Conservation (phyloP, 805 yeast genomes). For the Teunomyces pallodes region DNA sequence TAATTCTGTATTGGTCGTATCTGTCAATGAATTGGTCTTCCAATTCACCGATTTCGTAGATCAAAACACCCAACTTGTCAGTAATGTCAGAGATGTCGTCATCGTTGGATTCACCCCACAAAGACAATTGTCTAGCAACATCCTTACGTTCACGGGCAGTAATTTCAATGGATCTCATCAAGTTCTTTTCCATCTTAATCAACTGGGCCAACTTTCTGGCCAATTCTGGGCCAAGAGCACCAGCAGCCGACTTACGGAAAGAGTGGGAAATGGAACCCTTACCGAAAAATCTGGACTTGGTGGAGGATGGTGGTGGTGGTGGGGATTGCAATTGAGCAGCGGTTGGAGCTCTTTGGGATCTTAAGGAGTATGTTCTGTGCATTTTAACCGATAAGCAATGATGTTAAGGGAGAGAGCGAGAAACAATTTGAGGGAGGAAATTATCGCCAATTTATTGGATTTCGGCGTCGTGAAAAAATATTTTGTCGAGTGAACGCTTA, state of each 20-base stretch:
- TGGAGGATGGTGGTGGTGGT: slow-evolving; percentile 77
- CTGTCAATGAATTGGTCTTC: slow-evolving; percentile 98
- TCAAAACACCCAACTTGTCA: slow-evolving; percentile 92
- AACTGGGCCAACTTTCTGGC: slow-evolving; percentile 87
- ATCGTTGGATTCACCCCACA: slow-evolving; percentile 98
- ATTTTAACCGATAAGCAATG: slow-evolving; percentile 29
- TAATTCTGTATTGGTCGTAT: slow-evolving; percentile 96
- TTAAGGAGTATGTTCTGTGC: slow-evolving; percentile 84
- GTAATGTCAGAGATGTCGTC: slow-evolving; percentile 97
- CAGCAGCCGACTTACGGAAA: slow-evolving; percentile 82
- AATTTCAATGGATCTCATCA: slow-evolving; percentile 89
- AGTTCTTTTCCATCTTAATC: slow-evolving; percentile 94
- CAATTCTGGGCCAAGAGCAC: slow-evolving; percentile 91
- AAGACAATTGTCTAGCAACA: slow-evolving; percentile 94
- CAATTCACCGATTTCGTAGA: slow-evolving; percentile 95
- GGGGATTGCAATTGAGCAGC: slow-evolving; percentile 79
- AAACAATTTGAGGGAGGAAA: neutral
- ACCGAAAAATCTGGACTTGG: slow-evolving; percentile 73
- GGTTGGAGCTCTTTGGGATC: slow-evolving; percentile 77
- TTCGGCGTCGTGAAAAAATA: slow-evolving; percentile 2
- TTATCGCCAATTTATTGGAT: slow-evolving; percentile 3
- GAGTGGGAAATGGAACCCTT: slow-evolving; percentile 64
- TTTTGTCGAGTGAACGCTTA: slow-evolving; percentile 1
- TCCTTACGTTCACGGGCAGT: slow-evolving; percentile 92
- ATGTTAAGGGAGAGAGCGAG: slow-evolving; percentile 5